A percentile compares a stretch with the other conserved stretches of the same genome.
Evolutionary conservation across 345 rosid species (phyloP).

Genomic region (Murraya koenigii): DNA sequence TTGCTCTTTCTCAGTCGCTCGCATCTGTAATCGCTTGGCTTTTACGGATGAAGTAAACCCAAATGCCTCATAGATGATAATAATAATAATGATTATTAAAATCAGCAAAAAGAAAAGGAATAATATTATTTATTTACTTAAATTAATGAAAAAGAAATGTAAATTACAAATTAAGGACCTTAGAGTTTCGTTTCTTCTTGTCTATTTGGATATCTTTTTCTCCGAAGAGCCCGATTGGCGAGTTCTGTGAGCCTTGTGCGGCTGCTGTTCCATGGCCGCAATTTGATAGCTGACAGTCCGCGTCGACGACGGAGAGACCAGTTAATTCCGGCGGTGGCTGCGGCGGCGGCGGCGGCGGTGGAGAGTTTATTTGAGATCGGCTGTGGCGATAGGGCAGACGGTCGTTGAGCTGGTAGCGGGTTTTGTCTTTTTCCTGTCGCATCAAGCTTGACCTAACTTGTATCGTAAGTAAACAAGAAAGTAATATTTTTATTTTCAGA

Average conservation of each 20-base stretch:
- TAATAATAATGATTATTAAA: neutral
- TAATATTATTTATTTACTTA: neutral
- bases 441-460: no score
- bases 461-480: no score
- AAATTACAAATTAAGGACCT: constrained; percentile 27
- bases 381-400: neutral
- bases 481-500: no score
- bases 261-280: constrained; percentile 15
- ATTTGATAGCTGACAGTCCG: no score
- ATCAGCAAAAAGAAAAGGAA: neutral
- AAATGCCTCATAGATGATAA: constrained; percentile 51
- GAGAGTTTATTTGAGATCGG: neutral
- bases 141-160: neutral
- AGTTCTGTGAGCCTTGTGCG: constrained; percentile 68
- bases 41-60: constrained; percentile 53
- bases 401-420: no score
- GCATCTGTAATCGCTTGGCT: constrained; percentile 63
- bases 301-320: neutral
- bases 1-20: constrained; percentile 80
- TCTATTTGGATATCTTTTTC: constrained; percentile 48
- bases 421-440: no score
- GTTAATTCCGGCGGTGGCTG: neutral
- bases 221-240: constrained; percentile 70
- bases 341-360: no score
- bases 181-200: constrained; percentile 53